Evolutionary conservation across 805 yeast species (phyloP).

Genomic region (Teunomyces atbi): DNA sequence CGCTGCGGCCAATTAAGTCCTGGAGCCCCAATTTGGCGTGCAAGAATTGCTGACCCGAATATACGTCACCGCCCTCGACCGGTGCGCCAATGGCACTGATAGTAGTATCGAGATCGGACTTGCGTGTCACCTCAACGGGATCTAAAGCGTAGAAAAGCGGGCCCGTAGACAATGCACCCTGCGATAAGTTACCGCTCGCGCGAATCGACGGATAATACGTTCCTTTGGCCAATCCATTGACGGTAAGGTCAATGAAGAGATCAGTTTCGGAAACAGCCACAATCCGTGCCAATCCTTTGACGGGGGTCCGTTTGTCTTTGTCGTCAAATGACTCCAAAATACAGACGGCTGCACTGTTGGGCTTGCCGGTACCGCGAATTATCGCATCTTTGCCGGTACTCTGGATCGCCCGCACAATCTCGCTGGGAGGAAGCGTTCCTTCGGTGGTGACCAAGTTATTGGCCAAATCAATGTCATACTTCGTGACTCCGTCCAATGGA

Average conservation of each 20-base stretch:
- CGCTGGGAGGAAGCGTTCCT: constrained; percentile 76
- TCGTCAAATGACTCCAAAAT: constrained; percentile 72
- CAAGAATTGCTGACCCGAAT: constrained; percentile 37
- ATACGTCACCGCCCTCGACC: constrained; percentile 14
- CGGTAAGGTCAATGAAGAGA: constrained; percentile 68
- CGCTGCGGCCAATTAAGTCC: constrained; percentile 70
- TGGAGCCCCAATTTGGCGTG: constrained; percentile 47
- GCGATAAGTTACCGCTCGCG: constrained; percentile 70
- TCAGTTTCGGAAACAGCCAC: constrained; percentile 62
- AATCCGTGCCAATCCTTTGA: constrained; percentile 83
- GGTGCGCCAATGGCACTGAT: constrained; percentile 38
- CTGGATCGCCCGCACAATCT: constrained; percentile 65
- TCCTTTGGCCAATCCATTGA: constrained; percentile 69
- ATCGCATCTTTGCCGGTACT: constrained; percentile 83
- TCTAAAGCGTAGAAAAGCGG: constrained; percentile 43
- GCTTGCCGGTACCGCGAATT: constrained; percentile 84
- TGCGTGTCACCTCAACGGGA: constrained; percentile 32
- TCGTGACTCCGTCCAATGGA: constrained; percentile 48
- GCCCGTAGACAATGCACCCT: constrained; percentile 72
- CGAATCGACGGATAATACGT: constrained; percentile 69
- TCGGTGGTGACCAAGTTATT: constrained; percentile 63
- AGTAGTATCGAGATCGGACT: constrained; percentile 24
- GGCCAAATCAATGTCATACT: constrained; percentile 54
- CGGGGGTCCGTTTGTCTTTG: constrained; percentile 51
- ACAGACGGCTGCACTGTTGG: constrained; percentile 88